A percentile compares a stretch with the other conserved stretches of the same genome.
Conservation (phyloP, 2,329 filamentous ascomycete species). For the Fusarium paranaense region DNA sequence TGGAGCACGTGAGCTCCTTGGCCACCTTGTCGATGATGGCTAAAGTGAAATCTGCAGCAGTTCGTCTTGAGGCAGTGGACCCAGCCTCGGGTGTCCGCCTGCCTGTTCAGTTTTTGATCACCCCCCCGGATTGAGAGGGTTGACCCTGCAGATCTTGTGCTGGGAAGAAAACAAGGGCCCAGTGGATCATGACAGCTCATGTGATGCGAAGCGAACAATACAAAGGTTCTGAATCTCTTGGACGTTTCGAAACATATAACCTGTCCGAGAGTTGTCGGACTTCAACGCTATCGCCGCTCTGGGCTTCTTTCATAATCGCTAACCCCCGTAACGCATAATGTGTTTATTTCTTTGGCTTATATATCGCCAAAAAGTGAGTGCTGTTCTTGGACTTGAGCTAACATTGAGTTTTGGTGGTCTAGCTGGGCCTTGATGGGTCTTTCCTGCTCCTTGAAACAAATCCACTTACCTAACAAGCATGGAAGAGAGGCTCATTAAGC, state of each 20-base stretch:
- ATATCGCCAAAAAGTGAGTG: background rate
- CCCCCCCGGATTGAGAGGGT: background rate
- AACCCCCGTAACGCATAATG: background rate
- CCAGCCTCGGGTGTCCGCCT: background rate
- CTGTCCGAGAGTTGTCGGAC: background rate
- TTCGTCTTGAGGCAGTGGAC: background rate
- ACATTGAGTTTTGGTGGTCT: background rate
- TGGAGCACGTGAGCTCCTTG: background rate
- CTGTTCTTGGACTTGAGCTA: background rate
- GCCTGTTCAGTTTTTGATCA: background rate
- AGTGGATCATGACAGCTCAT: background rate
- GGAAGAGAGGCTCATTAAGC: background rate
- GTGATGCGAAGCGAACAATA: background rate
- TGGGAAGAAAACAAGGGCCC: background rate
- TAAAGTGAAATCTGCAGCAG: background rate
- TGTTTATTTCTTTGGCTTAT: background rate
- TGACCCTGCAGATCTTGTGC: background rate
- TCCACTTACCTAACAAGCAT: background rate
- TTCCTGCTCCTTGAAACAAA: background rate
- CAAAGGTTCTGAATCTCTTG: background rate
- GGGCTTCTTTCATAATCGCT: background rate
- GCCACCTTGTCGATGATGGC: background rate
- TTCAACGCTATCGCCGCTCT: background rate
- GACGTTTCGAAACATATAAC: background rate
- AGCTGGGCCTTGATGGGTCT: background rate